Base-by-base conservation (phyloP, 345 rosid species). In the Gossypium longicalyx region DNA sequence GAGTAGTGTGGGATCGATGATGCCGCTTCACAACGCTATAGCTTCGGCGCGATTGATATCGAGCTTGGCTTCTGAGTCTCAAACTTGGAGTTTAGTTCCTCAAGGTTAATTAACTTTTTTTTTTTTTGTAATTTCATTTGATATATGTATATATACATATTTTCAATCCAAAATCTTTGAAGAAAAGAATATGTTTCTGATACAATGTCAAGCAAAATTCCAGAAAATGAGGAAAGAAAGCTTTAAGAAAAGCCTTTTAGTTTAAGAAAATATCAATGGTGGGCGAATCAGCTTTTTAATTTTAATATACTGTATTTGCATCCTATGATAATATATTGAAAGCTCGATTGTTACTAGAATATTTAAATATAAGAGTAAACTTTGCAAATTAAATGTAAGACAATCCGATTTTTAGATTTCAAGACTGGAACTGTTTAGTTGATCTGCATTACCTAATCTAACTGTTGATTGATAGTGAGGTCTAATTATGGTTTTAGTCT, bases 1-100 rank as follows among this genome's bases (percentile, higher is more conserved):
- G 90, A 83, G 91, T 79, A 71, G 83, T 47, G 53, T 75, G 51
- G 83, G 61, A 3, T 80, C 91, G 52, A 86, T 91, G 90, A 15
- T 88, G 79, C 94, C 97, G 29, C 80, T 91, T 72, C 85, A 91
- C 77, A 87, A 79, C 47, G 92, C 91, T 23, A 80, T 86, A 73
- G 97, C 94, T 48, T 86, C 90, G 12, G 85, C 94, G 11, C 84
- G 89, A 80, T 79, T 91, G 38, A 74, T 77, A 7, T 91, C 94
- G 54, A 85, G 88, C 79, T 85, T 89, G 87, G 77, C 94, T 12
- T 70, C 80, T 54, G 92, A 81, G 69, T 83, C 88, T 70, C 84
- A 71, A 49, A 75, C 86, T 78, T 89, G 90, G 94, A 87, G 87
- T 74, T 74, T 92, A 63, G 97, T 90, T 76, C 92, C 91, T 85